Evolutionary conservation across 805 yeast genomes (phyloP), one percentile per base, ranked within the genome.

Genomic region (Phaffomyces antillensis): DNA sequence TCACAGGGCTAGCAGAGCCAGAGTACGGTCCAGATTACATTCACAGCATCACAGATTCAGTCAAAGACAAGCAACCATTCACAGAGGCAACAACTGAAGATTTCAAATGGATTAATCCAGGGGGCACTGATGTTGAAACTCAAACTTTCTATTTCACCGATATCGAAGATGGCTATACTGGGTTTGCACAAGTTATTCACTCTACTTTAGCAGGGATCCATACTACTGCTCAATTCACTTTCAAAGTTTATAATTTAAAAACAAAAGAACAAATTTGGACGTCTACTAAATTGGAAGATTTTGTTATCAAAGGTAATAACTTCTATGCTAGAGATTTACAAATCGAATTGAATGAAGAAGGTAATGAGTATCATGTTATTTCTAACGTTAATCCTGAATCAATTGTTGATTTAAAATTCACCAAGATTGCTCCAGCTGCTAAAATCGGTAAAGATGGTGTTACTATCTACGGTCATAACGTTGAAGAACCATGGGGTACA

Each of bases 1-100:
- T 89, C 39, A 91, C 97, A 7, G 99, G 99, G 44, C 79, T 95
- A 12, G 96, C 96, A 2, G 99, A 93, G 65, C 99, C 99, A 24
- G 96, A 85, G 61, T 93, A 93, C 59, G 99, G 99, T 43, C 76
- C 83, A 36, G 96, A 84, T 41, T 95, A 95, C 36, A 86, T 93
- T 53, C 91, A 84, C 58, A 77, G 97, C n/a, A 79, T 90, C 46
- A 77, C 85, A 36, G 77, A 76, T 33, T 62, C 78, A 38, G 78
- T 83, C 39, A 69, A 67, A 36, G 76, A 69, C 30, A 71, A 73
- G 35, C 79, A 81, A 52, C 76, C 86, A 1, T 86, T 68, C 56
- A 71, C 81, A 26, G 72, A 68, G 20, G 76, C 93, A 31, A 67
- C 74, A 10, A 60, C 64, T n/a, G 77, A 73, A 15, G 99, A 93